Evolutionary conservation across 257 asterid genomes (phyloP), one percentile per base, ranked within the genome.

Genomic region (Voacanga thouarsii): DNA sequence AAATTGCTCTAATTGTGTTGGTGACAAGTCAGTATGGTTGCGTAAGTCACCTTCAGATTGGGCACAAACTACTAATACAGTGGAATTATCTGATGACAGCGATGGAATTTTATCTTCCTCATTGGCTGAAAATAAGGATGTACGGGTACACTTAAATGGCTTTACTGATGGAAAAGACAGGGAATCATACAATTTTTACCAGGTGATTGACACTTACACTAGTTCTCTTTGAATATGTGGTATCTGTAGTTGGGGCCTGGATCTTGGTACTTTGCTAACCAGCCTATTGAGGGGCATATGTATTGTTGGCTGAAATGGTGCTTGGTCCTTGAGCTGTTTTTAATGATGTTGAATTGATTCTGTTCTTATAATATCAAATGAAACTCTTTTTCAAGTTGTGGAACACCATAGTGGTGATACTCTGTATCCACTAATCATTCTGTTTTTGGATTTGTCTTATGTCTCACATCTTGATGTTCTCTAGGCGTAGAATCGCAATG

Each of bases 111-210:
- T 86, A n/a, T 77, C 89, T 60, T 84, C 91, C 77, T 83, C 88
- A n/a, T 30, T 57, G 39, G 77, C 81, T 61, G 85, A 85, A 74
- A 80, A 69, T 61, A 86, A 75, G 78, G 76, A 75, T 76, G 33
- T 41, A 18, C 75, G 39, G 77, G 63, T 76, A 71, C 82, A 19
- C 63, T 77, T 82, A 43, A 80, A 74, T 84, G 86, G 80, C 75
- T 74, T 57, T 71, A 78, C 69, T 55, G 90, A 84, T 72, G 85
- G 64, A 71, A 89, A 83, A 67, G 89, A 89, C 45, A 80, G 75
- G 41, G 87, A 76, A 77, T 89, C 97, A 21, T 95, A 91, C 90
- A 81, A 81, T 83, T 95, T 93, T 83, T 95, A 95, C 85, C 99
- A 95, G 99, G 99, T 93, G 49, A 81, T 69, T 78, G 74, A 69